phyloP scores from a whole-genome alignment of 768 basidiomycete species.

The Trametes elegans region DNA sequence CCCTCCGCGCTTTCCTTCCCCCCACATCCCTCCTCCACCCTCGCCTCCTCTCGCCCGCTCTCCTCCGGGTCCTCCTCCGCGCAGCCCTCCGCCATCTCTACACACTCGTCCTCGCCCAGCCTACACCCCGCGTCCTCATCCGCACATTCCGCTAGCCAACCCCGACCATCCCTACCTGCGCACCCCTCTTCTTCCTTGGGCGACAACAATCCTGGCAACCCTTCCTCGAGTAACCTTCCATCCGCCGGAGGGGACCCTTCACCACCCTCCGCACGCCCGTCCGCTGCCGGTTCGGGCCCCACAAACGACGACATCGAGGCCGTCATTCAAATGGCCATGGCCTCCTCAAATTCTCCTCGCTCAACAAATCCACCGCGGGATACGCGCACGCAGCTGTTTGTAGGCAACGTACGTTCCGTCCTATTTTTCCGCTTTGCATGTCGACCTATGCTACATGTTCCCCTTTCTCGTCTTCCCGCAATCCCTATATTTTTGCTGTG shows the following conservation, averaged over 20 bases:
- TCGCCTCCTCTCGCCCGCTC: not conserved
- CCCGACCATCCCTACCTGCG: not conserved
- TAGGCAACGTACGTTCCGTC: conserved; percentile 77
- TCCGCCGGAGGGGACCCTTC: not conserved
- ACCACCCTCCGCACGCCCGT: not conserved
- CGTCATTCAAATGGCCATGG: conserved; percentile 88
- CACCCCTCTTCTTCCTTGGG: not conserved
- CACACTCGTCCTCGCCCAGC: conserved; percentile 1
- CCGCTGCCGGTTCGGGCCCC: conserved; percentile 33
- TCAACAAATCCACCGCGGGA: conserved; percentile 56
- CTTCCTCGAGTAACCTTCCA: not conserved
- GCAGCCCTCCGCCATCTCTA: not conserved
- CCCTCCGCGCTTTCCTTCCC: not conserved
- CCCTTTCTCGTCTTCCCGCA: not conserved
- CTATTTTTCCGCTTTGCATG: not conserved
- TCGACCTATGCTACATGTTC: not conserved
- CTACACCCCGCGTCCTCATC: not conserved
- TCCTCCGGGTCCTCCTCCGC: not conserved
- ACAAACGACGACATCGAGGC: conserved; percentile 89
- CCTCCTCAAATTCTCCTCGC: conserved; percentile 53
- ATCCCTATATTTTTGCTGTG: not conserved
- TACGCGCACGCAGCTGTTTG: conserved; percentile 92
- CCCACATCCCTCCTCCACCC: not conserved
- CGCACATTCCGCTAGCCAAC: not conserved
- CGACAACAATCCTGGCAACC: not conserved